Evolutionary conservation across 768 basidiomycete genomes (phyloP), one percentile per base, ranked within the genome.

Genomic region (Tylopilus rubrobrunneus): DNA sequence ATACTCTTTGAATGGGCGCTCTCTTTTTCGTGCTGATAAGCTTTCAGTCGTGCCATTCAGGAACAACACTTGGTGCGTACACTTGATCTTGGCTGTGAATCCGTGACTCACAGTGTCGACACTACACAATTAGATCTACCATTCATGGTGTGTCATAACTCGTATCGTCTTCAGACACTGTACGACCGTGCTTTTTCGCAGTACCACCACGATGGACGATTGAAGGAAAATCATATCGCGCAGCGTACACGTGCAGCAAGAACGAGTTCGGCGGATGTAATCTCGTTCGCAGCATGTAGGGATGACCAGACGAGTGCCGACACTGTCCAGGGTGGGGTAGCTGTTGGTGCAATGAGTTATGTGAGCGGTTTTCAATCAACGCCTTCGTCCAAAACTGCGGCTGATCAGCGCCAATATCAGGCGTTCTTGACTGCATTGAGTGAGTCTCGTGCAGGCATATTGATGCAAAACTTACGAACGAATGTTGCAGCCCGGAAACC

Each of bases 321-420:
- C 63, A 86, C 86, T 1, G 79, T 80, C 48, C 73, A 78, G 27
- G 76, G 74, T 23, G 85, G 85, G 21, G 73, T 80, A 5, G 84
- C 87, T 0, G 83, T 86, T 7, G 89, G 89, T 3, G 89, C 88
- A 4, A 90, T 90, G 85, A 88, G 86, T 67, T 77, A 86, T 69
- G 87, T 88, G 63, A 46, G 86, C 72, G 7, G n/a, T 7, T n/a
- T 34, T 15, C 9, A 21, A 40, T 40, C 23, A 7, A 15, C 14
- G 33, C 2, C 23, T 8, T 33, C 4, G 7, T 25, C 23, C 9
- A 6, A 10, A 36, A n/a, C 5, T 31, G 1, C 15, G 5, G 23
- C 48, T 62, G 10, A 67, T 40, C 14, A 49, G 8, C 34, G 29
- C 25, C 36, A n/a, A 29, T 15, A 28, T 17, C 48, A 89, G 86